These are phyloP conservation scores for Tagetes patula DNA, from an alignment of 129 eudicot genomes.

Conservation along the genomic window DNA sequence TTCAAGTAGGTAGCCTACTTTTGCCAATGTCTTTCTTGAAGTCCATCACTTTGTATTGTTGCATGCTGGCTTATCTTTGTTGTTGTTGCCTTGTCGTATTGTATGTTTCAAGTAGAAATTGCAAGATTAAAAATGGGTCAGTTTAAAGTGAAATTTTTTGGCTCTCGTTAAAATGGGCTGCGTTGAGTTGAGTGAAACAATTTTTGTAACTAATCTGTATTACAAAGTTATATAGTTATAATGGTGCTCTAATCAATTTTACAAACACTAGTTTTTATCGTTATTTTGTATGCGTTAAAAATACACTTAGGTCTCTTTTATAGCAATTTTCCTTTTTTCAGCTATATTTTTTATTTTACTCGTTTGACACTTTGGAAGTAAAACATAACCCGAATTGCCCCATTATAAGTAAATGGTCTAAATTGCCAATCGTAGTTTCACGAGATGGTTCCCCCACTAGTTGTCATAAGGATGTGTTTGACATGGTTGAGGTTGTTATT, in stretches of 20 bases:
- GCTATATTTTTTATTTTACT: too few relatives aligned
- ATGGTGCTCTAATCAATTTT: not conserved
- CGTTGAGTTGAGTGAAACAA: not conserved
- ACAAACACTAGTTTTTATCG: not conserved
- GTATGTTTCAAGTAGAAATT: not conserved
- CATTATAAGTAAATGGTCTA: not conserved
- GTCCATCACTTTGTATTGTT: not conserved
- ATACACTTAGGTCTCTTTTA: not conserved
- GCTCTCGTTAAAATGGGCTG: not conserved
- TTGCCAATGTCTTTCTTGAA: conserved; percentile 8
- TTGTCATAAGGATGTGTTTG: not conserved
- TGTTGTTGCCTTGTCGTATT: not conserved
- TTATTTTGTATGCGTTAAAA: not conserved
- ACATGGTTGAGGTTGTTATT: conserved; percentile 11
- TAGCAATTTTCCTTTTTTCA: too few relatives aligned
- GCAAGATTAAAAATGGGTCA: not conserved
- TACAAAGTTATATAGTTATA: not conserved
- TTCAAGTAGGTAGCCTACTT: conserved; percentile 41
- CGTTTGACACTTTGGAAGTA: not conserved
- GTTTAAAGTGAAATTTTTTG: not conserved
- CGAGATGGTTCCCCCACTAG: too few relatives aligned
- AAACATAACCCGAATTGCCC: not conserved
- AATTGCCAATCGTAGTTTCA: not conserved
- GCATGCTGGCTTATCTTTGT: not conserved
- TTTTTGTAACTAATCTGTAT: not conserved